A percentile compares a stretch with the other conserved stretches of the same genome.
Conservation (phyloP, 2,329 filamentous ascomycete genomes). For the Trichoderma polysporum region DNA sequence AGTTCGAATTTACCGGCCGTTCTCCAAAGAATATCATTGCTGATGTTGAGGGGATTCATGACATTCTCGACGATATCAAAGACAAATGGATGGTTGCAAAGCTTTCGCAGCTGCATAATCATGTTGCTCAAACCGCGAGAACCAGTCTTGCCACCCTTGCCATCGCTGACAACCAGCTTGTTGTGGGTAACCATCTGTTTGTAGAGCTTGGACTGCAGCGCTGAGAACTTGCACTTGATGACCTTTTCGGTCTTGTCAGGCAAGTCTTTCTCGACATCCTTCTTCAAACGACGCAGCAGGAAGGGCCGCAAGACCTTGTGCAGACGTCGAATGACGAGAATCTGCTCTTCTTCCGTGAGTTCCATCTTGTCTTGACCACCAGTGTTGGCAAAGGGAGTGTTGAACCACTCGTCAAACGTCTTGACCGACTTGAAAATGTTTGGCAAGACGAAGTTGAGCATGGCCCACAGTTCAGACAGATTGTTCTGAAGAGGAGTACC, state of each 20-base stretch:
- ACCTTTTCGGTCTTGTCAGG: conserved; percentile 99
- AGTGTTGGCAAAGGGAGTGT: conserved; percentile 97
- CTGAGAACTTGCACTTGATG: conserved; percentile 98
- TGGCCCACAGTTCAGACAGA: conserved; percentile 90
- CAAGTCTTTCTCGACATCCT: conserved; percentile 97
- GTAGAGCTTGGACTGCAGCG: conserved; percentile 89
- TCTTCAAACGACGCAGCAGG: conserved; percentile 96
- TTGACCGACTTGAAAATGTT: conserved; percentile 99
- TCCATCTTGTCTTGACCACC: conserved; percentile 99
- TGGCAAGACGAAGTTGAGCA: conserved; percentile 96
- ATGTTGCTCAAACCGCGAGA: conserved; percentile 97
- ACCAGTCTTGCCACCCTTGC: conserved; percentile 90
- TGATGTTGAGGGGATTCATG: conserved; percentile 86
- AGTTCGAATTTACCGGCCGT: conserved; percentile 97
- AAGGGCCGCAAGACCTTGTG: conserved; percentile 98
- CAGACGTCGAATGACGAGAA: conserved; percentile 95
- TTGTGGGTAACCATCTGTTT: conserved; percentile 97
- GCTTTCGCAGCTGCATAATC: conserved; percentile 98
- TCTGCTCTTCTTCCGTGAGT: conserved; percentile 97
- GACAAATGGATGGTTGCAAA: conserved; percentile 98
- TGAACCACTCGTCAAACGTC: conserved; percentile 99
- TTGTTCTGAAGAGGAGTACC: conserved; percentile 98
- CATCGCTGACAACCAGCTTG: conserved; percentile 89
- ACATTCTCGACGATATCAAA: conserved; percentile 98
- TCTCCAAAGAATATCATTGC: conserved; percentile 93